Percentiles rank a stretch among this genome's conserved stretches.
phyloP scores from a whole-genome alignment of 164 flowering plant genomes.

The Hamamelis virginiana region DNA sequence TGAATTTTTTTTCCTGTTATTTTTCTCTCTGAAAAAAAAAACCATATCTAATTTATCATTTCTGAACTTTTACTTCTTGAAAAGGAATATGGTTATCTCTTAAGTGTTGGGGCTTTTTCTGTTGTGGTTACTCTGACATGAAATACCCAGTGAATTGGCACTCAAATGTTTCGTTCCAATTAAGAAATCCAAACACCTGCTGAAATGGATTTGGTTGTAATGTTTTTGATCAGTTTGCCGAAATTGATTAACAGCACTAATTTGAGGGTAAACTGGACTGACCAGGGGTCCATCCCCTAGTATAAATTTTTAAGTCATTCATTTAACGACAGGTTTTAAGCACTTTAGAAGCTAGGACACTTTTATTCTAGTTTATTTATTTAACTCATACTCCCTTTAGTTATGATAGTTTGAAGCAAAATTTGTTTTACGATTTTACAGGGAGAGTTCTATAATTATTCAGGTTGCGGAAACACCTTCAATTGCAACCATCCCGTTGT shows the following conservation, averaged over 20 bases:
- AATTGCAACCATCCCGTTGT: constrained; percentile 96
- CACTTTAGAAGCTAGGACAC: background rate
- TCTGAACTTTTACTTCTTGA: background rate
- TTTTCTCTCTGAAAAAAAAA: background rate
- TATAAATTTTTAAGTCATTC: background rate
- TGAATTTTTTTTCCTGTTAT: background rate
- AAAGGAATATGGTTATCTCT: background rate
- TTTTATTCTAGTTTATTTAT: background rate
- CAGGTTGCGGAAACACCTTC: constrained; percentile 97
- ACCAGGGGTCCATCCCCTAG: too few relatives aligned
- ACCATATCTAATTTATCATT: background rate
- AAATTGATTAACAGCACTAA: too few relatives aligned
- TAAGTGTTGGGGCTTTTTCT: background rate
- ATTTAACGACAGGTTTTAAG: background rate
- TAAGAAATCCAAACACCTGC: background rate
- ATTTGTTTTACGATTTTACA: constrained; percentile 25
- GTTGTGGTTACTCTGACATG: background rate
- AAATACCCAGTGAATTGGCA: background rate
- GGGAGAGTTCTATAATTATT: constrained; percentile 97
- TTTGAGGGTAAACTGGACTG: too few relatives aligned
- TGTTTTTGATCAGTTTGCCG: too few relatives aligned
- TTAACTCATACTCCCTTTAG: background rate
- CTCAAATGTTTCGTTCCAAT: background rate
- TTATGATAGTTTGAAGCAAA: background rate
- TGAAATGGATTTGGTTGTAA: background rate